Conservation (phyloP, 345 rosid species). For the Clausena lansium region DNA sequence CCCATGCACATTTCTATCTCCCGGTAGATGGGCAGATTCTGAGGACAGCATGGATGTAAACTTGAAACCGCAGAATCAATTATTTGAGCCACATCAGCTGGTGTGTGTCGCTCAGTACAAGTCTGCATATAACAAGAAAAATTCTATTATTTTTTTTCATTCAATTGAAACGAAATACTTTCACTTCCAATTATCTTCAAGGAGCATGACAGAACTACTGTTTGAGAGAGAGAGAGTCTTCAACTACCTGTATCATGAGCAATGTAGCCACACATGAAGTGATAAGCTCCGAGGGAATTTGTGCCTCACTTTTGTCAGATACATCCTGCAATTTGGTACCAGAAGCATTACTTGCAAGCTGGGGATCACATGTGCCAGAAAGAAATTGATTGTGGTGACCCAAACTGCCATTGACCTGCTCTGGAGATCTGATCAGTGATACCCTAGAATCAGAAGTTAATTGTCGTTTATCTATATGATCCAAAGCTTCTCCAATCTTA, state of each 20-base stretch:
- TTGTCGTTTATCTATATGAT: conserved; percentile 47
- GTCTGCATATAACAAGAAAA: conserved; percentile 40
- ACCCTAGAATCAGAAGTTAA: conserved; percentile 34
- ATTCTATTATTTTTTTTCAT: background rate
- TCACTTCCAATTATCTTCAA: background rate
- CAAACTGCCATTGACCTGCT: conserved; percentile 42
- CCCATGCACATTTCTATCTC: conserved; percentile 97
- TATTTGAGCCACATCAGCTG: conserved; percentile 90
- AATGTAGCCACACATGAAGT: conserved; percentile 83
- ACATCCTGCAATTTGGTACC: conserved; percentile 33
- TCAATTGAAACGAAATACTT: background rate
- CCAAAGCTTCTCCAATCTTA: conserved; percentile 67
- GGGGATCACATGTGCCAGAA: conserved; percentile 34
- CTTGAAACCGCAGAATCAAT: conserved; percentile 76
- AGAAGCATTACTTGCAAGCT: conserved; percentile 19
- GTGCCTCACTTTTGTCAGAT: conserved; percentile 43
- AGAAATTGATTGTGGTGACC: conserved; percentile 34
- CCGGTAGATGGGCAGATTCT: conserved; percentile 73
- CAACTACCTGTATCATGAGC: conserved; percentile 82
- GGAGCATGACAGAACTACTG: background rate
- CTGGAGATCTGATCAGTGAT: conserved; percentile 33
- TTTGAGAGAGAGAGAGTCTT: background rate
- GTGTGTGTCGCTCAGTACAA: conserved; percentile 88
- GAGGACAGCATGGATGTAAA: conserved; percentile 76
- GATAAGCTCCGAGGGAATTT: conserved; percentile 71